Evolutionary conservation across 306 rosid species (phyloP).

Genomic region (Corylus heterophylla): DNA sequence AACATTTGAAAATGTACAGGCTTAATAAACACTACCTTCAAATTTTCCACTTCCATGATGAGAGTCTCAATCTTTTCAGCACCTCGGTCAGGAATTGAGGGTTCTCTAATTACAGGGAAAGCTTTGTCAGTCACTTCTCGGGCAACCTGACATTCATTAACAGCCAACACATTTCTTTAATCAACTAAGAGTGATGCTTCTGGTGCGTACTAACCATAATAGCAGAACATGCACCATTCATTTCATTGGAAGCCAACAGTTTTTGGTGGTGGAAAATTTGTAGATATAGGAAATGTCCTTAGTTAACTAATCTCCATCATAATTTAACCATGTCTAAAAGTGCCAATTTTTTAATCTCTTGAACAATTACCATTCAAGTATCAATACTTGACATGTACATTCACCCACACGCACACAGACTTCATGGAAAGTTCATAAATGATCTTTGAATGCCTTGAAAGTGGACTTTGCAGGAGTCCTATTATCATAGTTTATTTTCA

Average conservation of each 20-base stretch:
- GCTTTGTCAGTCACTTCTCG: constrained; percentile 44
- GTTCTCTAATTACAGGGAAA: constrained; percentile 38
- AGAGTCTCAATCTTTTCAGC: constrained; percentile 48
- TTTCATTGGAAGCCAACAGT: not conserved
- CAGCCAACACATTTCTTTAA: constrained; percentile 38
- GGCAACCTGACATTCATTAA: constrained; percentile 44
- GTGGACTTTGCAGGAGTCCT: not conserved
- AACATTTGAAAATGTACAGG: constrained; percentile 1
- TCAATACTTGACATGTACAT: not conserved
- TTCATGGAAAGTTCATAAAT: not conserved
- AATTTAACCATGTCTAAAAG: not conserved
- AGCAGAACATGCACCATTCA: not conserved
- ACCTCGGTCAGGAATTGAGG: constrained; percentile 40
- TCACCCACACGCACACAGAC: not conserved
- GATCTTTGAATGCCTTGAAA: not conserved
- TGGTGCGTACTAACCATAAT: constrained; percentile 17
- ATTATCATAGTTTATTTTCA: not conserved
- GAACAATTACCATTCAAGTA: not conserved
- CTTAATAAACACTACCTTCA: constrained; percentile 56
- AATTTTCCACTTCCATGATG: constrained; percentile 46
- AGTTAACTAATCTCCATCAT: not conserved
- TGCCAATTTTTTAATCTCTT: not conserved
- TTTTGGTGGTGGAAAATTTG: not conserved
- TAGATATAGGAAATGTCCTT: not conserved
- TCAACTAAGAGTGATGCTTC: constrained; percentile 23